Evolutionary conservation across 305 asterid species (phyloP).

Genomic region (Fraxinus ornus): DNA sequence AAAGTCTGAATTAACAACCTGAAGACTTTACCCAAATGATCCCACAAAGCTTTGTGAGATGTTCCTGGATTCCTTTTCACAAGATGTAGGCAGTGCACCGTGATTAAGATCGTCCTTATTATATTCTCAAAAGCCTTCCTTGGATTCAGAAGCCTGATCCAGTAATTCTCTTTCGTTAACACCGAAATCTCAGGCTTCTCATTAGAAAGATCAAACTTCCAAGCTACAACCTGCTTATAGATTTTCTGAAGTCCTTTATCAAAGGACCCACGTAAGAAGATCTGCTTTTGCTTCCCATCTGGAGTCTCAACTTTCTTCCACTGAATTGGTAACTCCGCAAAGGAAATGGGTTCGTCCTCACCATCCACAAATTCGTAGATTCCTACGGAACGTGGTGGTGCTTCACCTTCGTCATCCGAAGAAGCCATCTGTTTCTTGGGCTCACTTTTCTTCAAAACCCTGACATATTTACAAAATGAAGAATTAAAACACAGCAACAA

Average conservation of each 20-base stretch:
- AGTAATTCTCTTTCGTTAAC: conserved; percentile 50
- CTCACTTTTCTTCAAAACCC: conserved; percentile 22
- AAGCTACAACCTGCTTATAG: conserved; percentile 59
- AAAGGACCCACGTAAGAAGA: conserved; percentile 56
- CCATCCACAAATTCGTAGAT: conserved; percentile 47
- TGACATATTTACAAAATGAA: conserved; percentile 1
- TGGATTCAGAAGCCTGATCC: conserved; percentile 84
- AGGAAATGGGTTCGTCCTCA: conserved; percentile 50
- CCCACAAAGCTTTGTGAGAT: conserved; percentile 70
- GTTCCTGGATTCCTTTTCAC: conserved; percentile 55
- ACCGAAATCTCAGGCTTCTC: conserved; percentile 68
- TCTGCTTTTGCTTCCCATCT: conserved; percentile 33
- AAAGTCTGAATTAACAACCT: conserved; percentile 48
- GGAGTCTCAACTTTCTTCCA: conserved; percentile 39
- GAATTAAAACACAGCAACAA: background rate
- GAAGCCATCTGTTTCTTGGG: conserved; percentile 43
- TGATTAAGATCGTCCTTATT: conserved; percentile 55
- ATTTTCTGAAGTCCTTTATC: conserved; percentile 71
- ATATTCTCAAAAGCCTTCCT: conserved; percentile 49
- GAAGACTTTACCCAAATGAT: conserved; percentile 57
- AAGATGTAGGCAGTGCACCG: conserved; percentile 62
- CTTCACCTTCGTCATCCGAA: conserved; percentile 75
- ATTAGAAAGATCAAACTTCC: conserved; percentile 63
- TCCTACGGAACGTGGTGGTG: conserved; percentile 36
- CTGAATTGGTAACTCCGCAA: conserved; percentile 53